Evolutionary conservation across 805 yeast species (phyloP), one percentile per base, ranked within the genome.

Genomic region (Ogataea pilisensis): DNA sequence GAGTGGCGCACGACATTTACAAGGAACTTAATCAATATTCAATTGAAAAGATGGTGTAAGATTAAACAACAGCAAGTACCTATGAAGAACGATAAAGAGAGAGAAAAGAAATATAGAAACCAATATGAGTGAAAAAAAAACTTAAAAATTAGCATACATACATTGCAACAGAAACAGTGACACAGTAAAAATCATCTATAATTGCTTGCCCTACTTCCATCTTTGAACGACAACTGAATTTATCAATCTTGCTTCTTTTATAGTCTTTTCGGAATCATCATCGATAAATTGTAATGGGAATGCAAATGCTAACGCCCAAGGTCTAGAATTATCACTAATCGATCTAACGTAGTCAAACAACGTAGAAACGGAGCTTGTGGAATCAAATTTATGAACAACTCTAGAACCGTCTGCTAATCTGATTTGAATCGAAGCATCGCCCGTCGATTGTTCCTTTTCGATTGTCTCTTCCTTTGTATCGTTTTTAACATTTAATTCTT

Each of bases 161-260:
- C 11, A 14, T 7, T 30, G 11, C 11, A 22, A n/a, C n/a, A n/a
- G n/a, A n/a, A n/a, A n/a, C n/a, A n/a, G n/a, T n/a, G n/a, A n/a
- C n/a, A n/a, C n/a, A n/a, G n/a, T n/a, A n/a, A n/a, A n/a, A n/a
- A n/a, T n/a, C n/a, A n/a, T n/a, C n/a, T n/a, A n/a, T 12, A 3
- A 32, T 22, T 36, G 8, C 12, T 12, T 9, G 9, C 19, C 5
- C 45, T 48, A 74, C 34, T 57, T 70, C 93, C 95, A 85, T 66
- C 93, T 81, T 63, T 88, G 97, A 14, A 90, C 87, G 24, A 90
- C 80, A n/a, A 87, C 96, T 2, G 97, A 77, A 51, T 86, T 86
- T 37, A 75, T 73, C 48, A 88, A 69, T 26, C 87, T 87, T 4
- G 95, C 93, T 22, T 80, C 88, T 42, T 73, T 76, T 36, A 91